Conservation (phyloP, 805 yeast species). For the Debaryomyces hansenii region DNA sequence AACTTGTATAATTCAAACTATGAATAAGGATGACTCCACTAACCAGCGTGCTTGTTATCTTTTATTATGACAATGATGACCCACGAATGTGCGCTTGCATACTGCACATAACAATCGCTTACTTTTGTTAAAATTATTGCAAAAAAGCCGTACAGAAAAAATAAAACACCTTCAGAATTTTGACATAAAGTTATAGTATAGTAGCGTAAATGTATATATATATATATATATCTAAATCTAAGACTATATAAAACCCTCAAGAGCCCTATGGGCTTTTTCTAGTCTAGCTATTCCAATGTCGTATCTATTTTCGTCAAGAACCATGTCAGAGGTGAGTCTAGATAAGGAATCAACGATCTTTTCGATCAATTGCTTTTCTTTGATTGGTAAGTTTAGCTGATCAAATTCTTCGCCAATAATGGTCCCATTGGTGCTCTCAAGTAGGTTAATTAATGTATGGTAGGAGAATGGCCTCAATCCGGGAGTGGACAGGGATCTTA, state of each 20-base stretch:
- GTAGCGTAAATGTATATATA: too few relatives aligned
- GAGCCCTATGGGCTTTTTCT: constrained; percentile 76
- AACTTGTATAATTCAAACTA: too few relatives aligned
- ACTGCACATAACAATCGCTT: too few relatives aligned
- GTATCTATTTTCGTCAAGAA: constrained; percentile 76
- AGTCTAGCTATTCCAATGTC: constrained; percentile 78
- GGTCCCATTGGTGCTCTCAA: constrained; percentile 61
- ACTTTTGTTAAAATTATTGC: too few relatives aligned
- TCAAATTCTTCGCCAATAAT: constrained; percentile 71
- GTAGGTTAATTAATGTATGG: constrained; percentile 47
- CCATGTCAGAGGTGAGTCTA: constrained; percentile 87
- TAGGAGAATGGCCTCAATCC: constrained; percentile 38
- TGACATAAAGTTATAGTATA: too few relatives aligned
- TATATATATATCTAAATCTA: background rate
- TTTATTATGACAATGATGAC: too few relatives aligned
- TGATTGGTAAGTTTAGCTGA: constrained; percentile 67
- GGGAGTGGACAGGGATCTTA: constrained; percentile 5
- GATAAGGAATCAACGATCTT: constrained; percentile 83
- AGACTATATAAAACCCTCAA: constrained; percentile 68
- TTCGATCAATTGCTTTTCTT: constrained; percentile 79
- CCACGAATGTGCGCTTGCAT: too few relatives aligned
- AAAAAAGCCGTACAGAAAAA: too few relatives aligned
- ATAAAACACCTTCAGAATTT: too few relatives aligned
- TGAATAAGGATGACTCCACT: too few relatives aligned
- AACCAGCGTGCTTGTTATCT: too few relatives aligned